Conservation (phyloP, 768 basidiomycete genomes). For the Lentinula sp. region DNA sequence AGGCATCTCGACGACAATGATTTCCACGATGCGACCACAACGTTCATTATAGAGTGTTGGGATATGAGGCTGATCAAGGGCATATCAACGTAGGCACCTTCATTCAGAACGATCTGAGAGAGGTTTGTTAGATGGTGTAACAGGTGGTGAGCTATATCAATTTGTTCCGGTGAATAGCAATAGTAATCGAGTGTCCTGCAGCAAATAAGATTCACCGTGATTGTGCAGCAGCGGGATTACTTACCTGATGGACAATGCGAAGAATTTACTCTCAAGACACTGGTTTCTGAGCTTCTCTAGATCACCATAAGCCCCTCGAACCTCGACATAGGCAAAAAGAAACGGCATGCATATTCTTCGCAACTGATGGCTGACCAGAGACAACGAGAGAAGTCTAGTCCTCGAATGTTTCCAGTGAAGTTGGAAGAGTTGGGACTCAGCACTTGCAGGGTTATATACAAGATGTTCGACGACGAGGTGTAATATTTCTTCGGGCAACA, state of each 20-base stretch:
- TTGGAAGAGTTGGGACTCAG: neutral
- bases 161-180: neutral
- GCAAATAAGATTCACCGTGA: neutral
- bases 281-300: neutral
- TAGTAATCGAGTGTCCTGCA: neutral
- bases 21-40: neutral
- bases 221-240: neutral
- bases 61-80: neutral
- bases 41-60: neutral
- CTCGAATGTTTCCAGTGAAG: neutral
- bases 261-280: neutral
- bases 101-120: neutral
- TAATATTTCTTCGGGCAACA: neutral
- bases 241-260: neutral
- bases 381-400: neutral
- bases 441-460: neutral
- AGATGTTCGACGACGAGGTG: neutral
- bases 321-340: conserved; percentile 3
- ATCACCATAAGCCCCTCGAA: neutral
- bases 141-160: neutral
- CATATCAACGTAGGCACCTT: neutral
- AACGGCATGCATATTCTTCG: conserved; percentile 4
- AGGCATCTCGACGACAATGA: neutral
- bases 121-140: neutral
- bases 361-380: neutral